Evolutionary conservation across 106 monocot genomes (phyloP), one percentile per base, ranked within the genome.

Genomic region (Amphibolis antarctica): DNA sequence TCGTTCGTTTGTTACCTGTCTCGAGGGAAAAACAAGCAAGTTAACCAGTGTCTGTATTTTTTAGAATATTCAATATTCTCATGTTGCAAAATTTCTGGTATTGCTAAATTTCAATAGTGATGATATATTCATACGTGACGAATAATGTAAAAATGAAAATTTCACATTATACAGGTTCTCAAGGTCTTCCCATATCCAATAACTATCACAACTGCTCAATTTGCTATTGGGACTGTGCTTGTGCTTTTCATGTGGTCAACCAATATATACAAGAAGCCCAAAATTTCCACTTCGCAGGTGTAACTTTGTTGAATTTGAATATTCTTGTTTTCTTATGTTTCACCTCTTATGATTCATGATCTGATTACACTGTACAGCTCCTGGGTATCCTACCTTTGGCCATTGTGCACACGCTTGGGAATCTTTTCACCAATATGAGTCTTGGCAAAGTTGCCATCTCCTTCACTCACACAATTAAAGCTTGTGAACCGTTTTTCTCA

Each of bases 351-450:
- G n/a, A 65, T 64, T 20, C 36, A 10, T 4, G 42, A 24, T 22
- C 27, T 46, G 22, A 4, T 6, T 9, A 49, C 15, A 46, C 42
- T 66, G 44, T 66, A 51, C 80, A 87, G 86, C 74, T 87, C 66
- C 24, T 76, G 10, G 86, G 82, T 6, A 83, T 87, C 30, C 62
- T 87, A 27, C 86, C 86, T 24, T 67, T 87, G 77, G 86, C 86
- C 31, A 62, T 83, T 22, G 82, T 87, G 30, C 86, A 87, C 68
- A 87, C 86, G 15, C 44, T 87, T 68, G 86, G 86, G 36, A 87
- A 87, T 62, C 80, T 86, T 72, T 86, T 86, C 77, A 86, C 82
- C 45, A 86, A 87, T 46, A 80, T 87, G 82, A 87, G 86, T 44
- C 77, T 87, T 46, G 86, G 86, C 59, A 87, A 80, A 76, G 86